Evolutionary conservation across 148 eudicot species (phyloP).

Genomic region (Diospyros kaki): DNA sequence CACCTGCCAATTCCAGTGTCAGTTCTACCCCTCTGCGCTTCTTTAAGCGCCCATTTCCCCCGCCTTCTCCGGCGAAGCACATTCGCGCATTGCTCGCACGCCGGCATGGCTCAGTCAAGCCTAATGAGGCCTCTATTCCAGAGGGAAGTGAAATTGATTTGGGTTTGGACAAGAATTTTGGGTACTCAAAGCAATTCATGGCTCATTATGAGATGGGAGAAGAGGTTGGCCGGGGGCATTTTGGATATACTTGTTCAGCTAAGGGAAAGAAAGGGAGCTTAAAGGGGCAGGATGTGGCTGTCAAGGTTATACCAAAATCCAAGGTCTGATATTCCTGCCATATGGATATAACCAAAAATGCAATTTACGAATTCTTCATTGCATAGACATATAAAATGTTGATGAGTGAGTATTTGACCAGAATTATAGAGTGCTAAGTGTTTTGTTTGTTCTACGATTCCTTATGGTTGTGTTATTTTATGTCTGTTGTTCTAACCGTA

Average conservation of each 20-base stretch:
- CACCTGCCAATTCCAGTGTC: constrained; percentile 79
- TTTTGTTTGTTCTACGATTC: constrained; percentile 5
- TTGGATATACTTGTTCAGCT: constrained; percentile 90
- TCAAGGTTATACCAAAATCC: constrained; percentile 92
- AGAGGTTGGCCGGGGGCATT: constrained; percentile 95
- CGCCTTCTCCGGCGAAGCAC: constrained; percentile 95
- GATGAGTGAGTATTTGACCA: constrained; percentile 9
- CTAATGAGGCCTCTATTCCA: constrained; percentile 85
- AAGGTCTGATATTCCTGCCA: constrained; percentile 42
- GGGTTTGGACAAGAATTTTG: constrained; percentile 87
- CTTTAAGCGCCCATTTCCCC: constrained; percentile 82
- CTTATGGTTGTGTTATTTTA: background rate
- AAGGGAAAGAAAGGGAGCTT: constrained; percentile 71
- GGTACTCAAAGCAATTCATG: constrained; percentile 64
- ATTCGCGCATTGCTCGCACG: constrained; percentile 81
- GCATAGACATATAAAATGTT: background rate
- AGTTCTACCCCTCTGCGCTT: constrained; percentile 76
- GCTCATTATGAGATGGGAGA: constrained; percentile 74
- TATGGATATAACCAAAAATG: background rate
- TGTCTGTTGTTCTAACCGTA: background rate
- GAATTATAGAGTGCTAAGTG: background rate
- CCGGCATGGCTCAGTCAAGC: constrained; percentile 84
- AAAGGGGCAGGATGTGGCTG: constrained; percentile 90
- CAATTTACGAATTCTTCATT: background rate
- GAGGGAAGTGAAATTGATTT: constrained; percentile 81